A percentile compares a stretch with the other conserved stretches of the same genome.
These are phyloP conservation scores for Elymus sibiricus DNA, from an alignment of 176 grass and related monocot species.

Conservation along the genomic window DNA sequence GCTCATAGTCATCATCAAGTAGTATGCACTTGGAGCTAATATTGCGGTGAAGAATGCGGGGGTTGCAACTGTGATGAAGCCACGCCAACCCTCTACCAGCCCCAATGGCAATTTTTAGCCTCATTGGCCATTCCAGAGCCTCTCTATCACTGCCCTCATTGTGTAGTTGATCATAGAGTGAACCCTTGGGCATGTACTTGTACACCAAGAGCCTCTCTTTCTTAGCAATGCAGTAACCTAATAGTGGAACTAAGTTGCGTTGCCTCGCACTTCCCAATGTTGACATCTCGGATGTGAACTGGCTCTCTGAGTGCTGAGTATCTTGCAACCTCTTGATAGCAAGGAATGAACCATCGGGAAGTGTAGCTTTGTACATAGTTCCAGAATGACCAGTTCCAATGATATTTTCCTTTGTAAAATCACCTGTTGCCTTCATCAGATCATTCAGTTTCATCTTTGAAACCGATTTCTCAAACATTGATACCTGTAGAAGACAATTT, in stretches of 20 bases:
- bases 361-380: slow-evolving; percentile 75
- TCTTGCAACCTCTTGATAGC: slow-evolving; percentile 91
- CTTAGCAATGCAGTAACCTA: slow-evolving; percentile 90
- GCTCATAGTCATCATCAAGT: slow-evolving; percentile 71
- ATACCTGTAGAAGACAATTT: slow-evolving; percentile 47
- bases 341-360: slow-evolving; percentile 81
- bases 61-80: slow-evolving; percentile 96
- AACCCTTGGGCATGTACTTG: slow-evolving; percentile 67
- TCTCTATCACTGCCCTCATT: slow-evolving; percentile 21
- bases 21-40: slow-evolving; percentile 97
- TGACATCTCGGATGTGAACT: slow-evolving; percentile 88
- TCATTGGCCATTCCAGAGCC: slow-evolving; percentile 57
- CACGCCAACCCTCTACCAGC: slow-evolving; percentile 76
- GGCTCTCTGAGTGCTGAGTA: slow-evolving; percentile 70
- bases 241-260: slow-evolving; percentile 74
- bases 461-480: slow-evolving; percentile 92
- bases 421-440: slow-evolving; percentile 72
- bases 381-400: slow-evolving; percentile 72
- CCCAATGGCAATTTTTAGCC: slow-evolving; percentile 87
- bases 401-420: slow-evolving; percentile 91
- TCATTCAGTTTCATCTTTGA: slow-evolving; percentile 94
- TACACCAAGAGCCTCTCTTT: slow-evolving; percentile 92
- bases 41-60: slow-evolving; percentile 87
- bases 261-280: slow-evolving; percentile 72
- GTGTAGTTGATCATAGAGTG: slow-evolving; percentile 71